phyloP scores from a whole-genome alignment of 805 yeast genomes.

The Metschnikowia lunata region DNA sequence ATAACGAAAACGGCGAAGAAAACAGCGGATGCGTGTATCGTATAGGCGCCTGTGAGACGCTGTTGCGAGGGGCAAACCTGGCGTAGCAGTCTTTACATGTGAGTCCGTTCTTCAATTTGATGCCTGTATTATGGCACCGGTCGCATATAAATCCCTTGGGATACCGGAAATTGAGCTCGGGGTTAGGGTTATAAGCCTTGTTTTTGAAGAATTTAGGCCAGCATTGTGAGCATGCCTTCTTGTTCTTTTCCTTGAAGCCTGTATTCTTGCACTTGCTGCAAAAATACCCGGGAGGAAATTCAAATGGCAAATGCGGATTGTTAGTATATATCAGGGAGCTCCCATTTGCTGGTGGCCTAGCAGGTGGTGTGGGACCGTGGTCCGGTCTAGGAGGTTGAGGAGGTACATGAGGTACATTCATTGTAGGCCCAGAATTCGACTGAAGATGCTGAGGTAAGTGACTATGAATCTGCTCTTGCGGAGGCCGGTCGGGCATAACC shows the following conservation, averaged over 20 bases:
- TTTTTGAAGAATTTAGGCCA: constrained; percentile 25
- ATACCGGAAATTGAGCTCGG: constrained; percentile 58
- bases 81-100: constrained; percentile 72
- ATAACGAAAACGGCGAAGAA: not conserved
- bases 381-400: too few species aligned
- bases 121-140: constrained; percentile 74
- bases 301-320: constrained; percentile 24
- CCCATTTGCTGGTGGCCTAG: not conserved
- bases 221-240: constrained; percentile 26
- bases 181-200: constrained; percentile 44
- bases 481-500: constrained; percentile 16
- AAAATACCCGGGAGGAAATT: constrained; percentile 27
- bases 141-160: constrained; percentile 59
- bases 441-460: too few species aligned
- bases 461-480: not conserved
- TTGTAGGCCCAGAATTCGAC: too few species aligned
- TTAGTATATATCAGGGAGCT: constrained; percentile 14
- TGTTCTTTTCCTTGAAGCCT: constrained; percentile 26
- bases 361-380: not conserved
- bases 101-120: constrained; percentile 54
- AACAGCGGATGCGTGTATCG: not conserved
- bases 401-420: too few species aligned
- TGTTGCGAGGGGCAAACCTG: constrained; percentile 47
- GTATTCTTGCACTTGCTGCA: constrained; percentile 34
- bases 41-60: constrained; percentile 5